These are phyloP conservation scores for Xylariaceae sp. DNA, from an alignment of 2,329 filamentous ascomycete genomes.

Conservation along the genomic window DNA sequence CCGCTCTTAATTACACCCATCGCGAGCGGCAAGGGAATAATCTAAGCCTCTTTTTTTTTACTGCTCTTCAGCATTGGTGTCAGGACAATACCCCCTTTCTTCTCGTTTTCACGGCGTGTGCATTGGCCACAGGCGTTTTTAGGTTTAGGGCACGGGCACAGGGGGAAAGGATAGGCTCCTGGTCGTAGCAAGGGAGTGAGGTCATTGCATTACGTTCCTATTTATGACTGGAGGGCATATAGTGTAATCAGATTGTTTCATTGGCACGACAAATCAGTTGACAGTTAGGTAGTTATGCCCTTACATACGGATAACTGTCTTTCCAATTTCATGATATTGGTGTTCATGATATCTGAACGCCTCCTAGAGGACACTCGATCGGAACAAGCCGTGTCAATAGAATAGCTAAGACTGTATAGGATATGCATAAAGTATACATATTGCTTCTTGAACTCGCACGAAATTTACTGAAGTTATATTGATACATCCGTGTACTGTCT, in stretches of 20 bases:
- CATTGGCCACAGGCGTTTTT: constrained; percentile 33
- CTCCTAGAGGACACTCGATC: background rate
- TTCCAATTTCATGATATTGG: background rate
- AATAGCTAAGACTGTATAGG: too few species aligned
- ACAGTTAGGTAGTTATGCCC: background rate
- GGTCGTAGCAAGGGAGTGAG: constrained; percentile 6
- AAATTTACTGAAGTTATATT: too few species aligned
- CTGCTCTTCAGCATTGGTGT: constrained; percentile 32
- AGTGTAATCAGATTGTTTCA: constrained; percentile 18
- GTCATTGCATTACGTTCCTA: constrained; percentile 20
- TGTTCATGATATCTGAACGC: background rate
- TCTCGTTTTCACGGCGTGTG: constrained; percentile 19
- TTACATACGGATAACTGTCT: background rate
- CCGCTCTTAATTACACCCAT: constrained; percentile 9
- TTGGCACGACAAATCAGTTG: constrained; percentile 6
- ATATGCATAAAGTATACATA: too few species aligned
- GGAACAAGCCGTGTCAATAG: background rate
- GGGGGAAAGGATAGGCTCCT: constrained; percentile 11
- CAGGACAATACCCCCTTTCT: constrained; percentile 37
- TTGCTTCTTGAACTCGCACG: too few species aligned
- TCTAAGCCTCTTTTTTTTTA: constrained; percentile 17
- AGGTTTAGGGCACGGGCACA: background rate
- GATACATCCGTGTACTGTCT: too few species aligned
- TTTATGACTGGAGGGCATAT: constrained; percentile 12
- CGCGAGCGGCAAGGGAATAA: constrained; percentile 6